Evolutionary conservation across 768 basidiomycete species (phyloP).

Genomic region (Leccinum truebloodii): DNA sequence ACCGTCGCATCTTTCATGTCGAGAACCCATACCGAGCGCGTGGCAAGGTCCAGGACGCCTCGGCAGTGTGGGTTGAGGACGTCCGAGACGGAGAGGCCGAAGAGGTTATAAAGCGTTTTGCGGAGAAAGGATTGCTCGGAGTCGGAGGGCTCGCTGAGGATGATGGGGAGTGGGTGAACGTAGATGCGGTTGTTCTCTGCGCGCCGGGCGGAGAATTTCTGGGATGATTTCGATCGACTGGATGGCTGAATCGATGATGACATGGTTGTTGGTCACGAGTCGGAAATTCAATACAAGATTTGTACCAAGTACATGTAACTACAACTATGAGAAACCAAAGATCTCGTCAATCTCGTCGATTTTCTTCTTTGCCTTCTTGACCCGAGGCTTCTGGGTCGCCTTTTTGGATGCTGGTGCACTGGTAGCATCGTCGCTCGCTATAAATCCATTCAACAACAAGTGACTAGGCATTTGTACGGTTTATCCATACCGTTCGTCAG

Average conservation of each 20-base stretch:
- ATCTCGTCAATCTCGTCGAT: constrained; percentile 30
- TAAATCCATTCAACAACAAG: constrained; percentile 8
- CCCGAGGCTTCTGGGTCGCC: constrained; percentile 6
- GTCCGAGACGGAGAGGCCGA: constrained; percentile 59
- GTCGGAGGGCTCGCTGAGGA: constrained; percentile 44
- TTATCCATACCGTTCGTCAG: constrained; percentile 9
- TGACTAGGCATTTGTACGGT: background rate
- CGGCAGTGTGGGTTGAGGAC: constrained; percentile 72
- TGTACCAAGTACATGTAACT: background rate
- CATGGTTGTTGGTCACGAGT: constrained; percentile 1
- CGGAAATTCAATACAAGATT: background rate
- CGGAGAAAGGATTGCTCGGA: constrained; percentile 41
- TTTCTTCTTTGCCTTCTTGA: constrained; percentile 22
- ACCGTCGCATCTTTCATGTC: constrained; percentile 60
- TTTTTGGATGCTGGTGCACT: background rate
- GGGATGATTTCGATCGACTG: constrained; percentile 37
- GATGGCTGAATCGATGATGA: constrained; percentile 54
- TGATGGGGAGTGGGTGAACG: constrained; percentile 65
- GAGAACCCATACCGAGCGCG: constrained; percentile 87
- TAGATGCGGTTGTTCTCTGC: constrained; percentile 71
- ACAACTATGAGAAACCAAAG: constrained; percentile 23
- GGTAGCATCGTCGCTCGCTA: background rate
- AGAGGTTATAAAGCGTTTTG: constrained; percentile 46
- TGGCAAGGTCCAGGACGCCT: constrained; percentile 74
- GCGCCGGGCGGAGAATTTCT: constrained; percentile 55